Percentiles rank a stretch among this genome's conserved stretches.
Evolutionary conservation across 2,329 filamentous ascomycete genomes (phyloP).

Genomic region (Penicillium digitatum): DNA sequence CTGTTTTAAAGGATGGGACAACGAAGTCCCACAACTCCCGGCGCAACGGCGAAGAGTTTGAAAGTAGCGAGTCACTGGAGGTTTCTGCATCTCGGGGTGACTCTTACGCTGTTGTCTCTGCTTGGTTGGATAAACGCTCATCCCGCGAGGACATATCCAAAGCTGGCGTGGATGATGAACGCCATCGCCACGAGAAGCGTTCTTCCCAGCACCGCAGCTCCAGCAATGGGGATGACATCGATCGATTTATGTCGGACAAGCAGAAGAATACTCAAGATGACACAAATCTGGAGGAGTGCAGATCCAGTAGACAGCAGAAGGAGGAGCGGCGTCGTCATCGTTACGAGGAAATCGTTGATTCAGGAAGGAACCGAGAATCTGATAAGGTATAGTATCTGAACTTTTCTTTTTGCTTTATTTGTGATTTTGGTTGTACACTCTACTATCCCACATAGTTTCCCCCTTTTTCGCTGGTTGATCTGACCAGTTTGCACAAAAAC

Average conservation of each 20-base stretch:
- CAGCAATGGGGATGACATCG: constrained; percentile 42
- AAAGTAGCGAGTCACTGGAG: not conserved
- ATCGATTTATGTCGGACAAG: constrained; percentile 46
- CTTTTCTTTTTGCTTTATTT: constrained; percentile 27
- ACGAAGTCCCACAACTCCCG: not conserved
- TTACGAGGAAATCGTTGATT: constrained; percentile 38
- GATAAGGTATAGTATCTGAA: constrained; percentile 41
- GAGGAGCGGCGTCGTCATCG: constrained; percentile 36
- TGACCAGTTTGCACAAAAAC: constrained; percentile 17
- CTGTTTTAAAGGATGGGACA: not conserved
- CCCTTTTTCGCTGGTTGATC: constrained; percentile 19
- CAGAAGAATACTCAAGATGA: constrained; percentile 44
- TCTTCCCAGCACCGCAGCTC: constrained; percentile 37
- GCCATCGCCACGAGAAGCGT: constrained; percentile 47
- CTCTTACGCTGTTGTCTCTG: not conserved
- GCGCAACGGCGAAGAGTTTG: constrained; percentile 1
- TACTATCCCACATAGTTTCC: constrained; percentile 29
- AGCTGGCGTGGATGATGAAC: constrained; percentile 36
- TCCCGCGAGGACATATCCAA: constrained; percentile 38
- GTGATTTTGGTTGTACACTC: constrained; percentile 26
- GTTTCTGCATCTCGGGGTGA: not conserved
- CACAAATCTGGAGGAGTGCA: constrained; percentile 31
- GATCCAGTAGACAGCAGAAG: constrained; percentile 33
- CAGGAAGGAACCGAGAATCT: constrained; percentile 29
- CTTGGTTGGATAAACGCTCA: constrained; percentile 26